phyloP scores from a whole-genome alignment of 1,284 basidiomycete genomes.

The Calocybe gambosa region DNA sequence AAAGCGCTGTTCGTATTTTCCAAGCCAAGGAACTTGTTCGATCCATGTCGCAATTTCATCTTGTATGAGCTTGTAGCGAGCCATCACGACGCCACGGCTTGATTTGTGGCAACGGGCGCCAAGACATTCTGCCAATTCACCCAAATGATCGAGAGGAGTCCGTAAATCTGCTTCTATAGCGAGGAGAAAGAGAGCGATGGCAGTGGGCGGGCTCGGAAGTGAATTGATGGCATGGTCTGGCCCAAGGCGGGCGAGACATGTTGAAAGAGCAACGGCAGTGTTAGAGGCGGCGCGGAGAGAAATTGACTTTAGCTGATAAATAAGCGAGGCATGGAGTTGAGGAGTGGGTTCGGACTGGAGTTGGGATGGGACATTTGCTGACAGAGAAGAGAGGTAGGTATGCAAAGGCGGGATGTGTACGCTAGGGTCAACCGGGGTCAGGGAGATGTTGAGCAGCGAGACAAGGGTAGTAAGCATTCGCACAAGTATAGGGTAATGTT shows the following conservation, averaged over 20 bases:
- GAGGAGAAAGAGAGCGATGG: constrained; percentile 66
- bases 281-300: constrained; percentile 40
- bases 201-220: constrained; percentile 43
- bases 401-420: constrained; percentile 40
- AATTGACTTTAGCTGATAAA: constrained; percentile 35
- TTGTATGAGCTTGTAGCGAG: constrained; percentile 60
- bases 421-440: constrained; percentile 38
- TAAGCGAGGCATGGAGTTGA: constrained; percentile 30
- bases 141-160: constrained; percentile 46
- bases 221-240: constrained; percentile 28
- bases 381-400: constrained; percentile 35
- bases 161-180: constrained; percentile 62
- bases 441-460: constrained; percentile 38
- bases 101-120: constrained; percentile 40
- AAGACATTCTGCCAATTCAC: constrained; percentile 49
- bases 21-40: constrained; percentile 65
- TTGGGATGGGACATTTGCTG: constrained; percentile 22
- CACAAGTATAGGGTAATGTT: constrained; percentile 44
- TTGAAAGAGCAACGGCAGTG: constrained; percentile 52
- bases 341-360: constrained; percentile 13
- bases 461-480: constrained; percentile 50
- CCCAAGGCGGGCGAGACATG: constrained; percentile 40
- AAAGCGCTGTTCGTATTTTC: constrained; percentile 33
- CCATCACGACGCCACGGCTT: constrained; percentile 50
- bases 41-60: constrained; percentile 54